These are phyloP conservation scores for Debaryomycetaceae sp. DNA, from an alignment of 1,139 yeast genomes.

Conservation along the genomic window DNA sequence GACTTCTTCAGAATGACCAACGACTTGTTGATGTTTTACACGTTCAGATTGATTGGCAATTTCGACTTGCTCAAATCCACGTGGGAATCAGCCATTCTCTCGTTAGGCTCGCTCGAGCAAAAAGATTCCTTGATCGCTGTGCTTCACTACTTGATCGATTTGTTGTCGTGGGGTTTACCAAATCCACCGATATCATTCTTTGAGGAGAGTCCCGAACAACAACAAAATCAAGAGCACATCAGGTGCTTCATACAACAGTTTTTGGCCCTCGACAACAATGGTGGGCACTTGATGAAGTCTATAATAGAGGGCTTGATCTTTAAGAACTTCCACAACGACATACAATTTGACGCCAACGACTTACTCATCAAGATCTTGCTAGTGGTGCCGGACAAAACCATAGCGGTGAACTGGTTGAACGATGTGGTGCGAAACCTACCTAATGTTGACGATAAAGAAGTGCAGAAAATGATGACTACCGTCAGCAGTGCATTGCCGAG, in stretches of 20 bases:
- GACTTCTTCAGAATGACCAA: conserved; percentile 83
- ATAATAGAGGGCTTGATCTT: conserved; percentile 66
- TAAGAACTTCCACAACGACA: conserved; percentile 60
- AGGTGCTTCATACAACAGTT: conserved; percentile 41
- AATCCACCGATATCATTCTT: conserved; percentile 73
- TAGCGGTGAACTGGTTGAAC: conserved; percentile 58
- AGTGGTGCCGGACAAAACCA: conserved; percentile 39
- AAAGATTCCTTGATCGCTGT: conserved; percentile 68
- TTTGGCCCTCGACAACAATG: conserved; percentile 44
- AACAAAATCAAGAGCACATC: conserved; percentile 39
- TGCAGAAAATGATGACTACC: conserved; percentile 52
- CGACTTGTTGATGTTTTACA: conserved; percentile 77
- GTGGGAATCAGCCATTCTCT: conserved; percentile 56
- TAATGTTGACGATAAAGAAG: conserved; percentile 63
- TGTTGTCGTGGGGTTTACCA: conserved; percentile 78
- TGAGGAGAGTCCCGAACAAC: conserved; percentile 38
- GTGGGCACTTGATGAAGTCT: conserved; percentile 51
- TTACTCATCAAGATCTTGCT: conserved; percentile 63
- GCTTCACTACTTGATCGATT: conserved; percentile 73
- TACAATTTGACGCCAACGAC: conserved; percentile 73
- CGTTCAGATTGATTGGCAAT: conserved; percentile 56
- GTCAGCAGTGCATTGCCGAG: conserved; percentile 59
- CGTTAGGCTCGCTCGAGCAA: conserved; percentile 55
- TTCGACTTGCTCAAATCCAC: conserved; percentile 55
- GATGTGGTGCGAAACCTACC: conserved; percentile 54